Evolutionary conservation across 2,329 filamentous ascomycete species (phyloP).

Genomic region (Xylaria sp.): DNA sequence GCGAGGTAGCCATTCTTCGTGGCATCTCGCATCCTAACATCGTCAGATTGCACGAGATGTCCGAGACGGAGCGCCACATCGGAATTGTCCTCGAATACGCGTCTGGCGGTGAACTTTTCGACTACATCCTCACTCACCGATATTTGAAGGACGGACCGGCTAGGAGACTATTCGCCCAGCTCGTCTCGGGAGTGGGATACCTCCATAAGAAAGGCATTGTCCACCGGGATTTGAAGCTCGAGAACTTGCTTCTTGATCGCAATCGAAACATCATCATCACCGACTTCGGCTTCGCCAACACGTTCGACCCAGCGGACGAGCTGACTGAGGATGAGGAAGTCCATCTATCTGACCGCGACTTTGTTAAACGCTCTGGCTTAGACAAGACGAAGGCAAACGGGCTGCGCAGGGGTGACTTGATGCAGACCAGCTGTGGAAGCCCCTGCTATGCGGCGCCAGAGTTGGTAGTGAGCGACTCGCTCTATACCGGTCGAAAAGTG

Average conservation of each 20-base stretch:
- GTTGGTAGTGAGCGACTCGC: constrained; percentile 92
- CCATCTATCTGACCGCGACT: constrained; percentile 83
- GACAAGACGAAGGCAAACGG: constrained; percentile 78
- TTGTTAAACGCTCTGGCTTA: constrained; percentile 82
- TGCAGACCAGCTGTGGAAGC: constrained; percentile 98
- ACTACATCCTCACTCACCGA: constrained; percentile 95
- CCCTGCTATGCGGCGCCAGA: constrained; percentile 97
- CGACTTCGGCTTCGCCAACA: constrained; percentile 98
- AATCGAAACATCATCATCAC: constrained; percentile 99
- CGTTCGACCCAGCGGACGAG: constrained; percentile 87
- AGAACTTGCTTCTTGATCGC: constrained; percentile 91
- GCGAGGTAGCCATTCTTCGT: constrained; percentile 88
- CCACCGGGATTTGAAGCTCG: constrained; percentile 93
- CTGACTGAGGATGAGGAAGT: constrained; percentile 88
- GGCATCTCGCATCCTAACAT: constrained; percentile 95
- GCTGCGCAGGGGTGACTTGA: constrained; percentile 84
- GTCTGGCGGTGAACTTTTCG: constrained; percentile 95
- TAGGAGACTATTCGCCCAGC: constrained; percentile 87
- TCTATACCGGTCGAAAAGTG: constrained; percentile 97
- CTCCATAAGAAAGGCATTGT: constrained; percentile 98
- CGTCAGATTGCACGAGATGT: constrained; percentile 95
- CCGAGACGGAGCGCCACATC: constrained; percentile 95
- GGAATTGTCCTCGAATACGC: constrained; percentile 98
- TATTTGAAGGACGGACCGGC: constrained; percentile 95
- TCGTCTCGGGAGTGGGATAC: constrained; percentile 95